Evolutionary conservation across 2,329 filamentous ascomycete species (phyloP), one percentile per base, ranked within the genome.

Genomic region (Paramyrothecium sp.): DNA sequence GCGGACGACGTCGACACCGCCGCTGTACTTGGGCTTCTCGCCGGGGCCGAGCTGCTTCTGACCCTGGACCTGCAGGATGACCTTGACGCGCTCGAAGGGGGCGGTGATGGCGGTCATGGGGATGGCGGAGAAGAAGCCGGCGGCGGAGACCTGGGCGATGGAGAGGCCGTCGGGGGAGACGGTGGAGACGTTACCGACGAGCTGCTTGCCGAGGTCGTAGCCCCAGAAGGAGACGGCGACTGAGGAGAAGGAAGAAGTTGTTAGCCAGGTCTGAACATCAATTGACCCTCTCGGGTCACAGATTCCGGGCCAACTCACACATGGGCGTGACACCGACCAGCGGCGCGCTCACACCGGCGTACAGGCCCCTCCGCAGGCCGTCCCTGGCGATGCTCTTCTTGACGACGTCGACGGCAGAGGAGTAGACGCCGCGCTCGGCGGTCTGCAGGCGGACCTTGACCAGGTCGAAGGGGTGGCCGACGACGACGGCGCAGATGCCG

Each of bases 101-200:
- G 95, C 95, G n/a, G 95, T 98, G 79, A 99, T 97, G 75, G 91
- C 78, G 3, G 95, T 99, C 92, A 96, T 96, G 69, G 95, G 95
- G 59, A 99, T 90, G 60, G 95, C 95, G 70, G 91, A 96, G 85
- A 99, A 96, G 86, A 97, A 97, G 62, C 95, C 95, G 16, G 95
- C 95, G 38, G 91, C 85, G 34, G 91, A 95, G 76, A 96, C 88
- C 75, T 99, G 95, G 48, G 81, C 89, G 69, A 97, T 92, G 58
- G 88, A 87, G 77, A 91, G 91, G 74, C 91, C 86, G 63, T 87
- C 80, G 54, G 89, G 86, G 21, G 80, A 81, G 58, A 88, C 86
- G 17, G 83, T 81, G 34, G 88, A 88, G 64, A 89, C 75, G 60
- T 77, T 80, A 65, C 86, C 83, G 58, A 99, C 93, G 67, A 99